A percentile compares a stretch with the other conserved stretches of the same genome.
Evolutionary conservation across 495 filamentous ascomycete species (phyloP).

Genomic region (Talaromyces nanjingensis): DNA sequence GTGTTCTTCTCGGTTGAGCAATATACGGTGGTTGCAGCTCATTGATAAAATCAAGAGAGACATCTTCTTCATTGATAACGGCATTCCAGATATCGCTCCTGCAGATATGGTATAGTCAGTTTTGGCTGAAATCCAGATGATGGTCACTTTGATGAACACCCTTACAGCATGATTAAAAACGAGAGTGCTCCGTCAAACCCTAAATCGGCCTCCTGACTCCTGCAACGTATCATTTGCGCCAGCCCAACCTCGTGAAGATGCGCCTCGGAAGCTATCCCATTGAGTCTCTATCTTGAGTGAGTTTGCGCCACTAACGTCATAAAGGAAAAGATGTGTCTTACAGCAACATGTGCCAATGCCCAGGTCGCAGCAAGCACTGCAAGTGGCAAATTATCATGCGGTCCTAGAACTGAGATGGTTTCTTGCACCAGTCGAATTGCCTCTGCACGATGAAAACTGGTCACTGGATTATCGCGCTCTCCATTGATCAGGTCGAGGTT

Average conservation of each 20-base stretch:
- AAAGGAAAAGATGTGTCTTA: background rate
- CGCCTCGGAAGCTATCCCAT: background rate
- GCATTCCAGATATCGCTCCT: slow-evolving; percentile 9
- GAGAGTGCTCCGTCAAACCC: slow-evolving; percentile 3
- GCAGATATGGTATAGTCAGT: background rate
- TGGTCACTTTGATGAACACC: background rate
- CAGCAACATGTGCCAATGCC: slow-evolving; percentile 6
- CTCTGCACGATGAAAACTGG: slow-evolving; percentile 4
- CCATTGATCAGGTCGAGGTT: slow-evolving; percentile 4
- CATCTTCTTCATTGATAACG: slow-evolving; percentile 2
- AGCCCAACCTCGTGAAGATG: slow-evolving; percentile 4
- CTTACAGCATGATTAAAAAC: slow-evolving; percentile 5
- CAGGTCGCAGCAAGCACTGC: slow-evolving; percentile 1
- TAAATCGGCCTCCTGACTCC: background rate
- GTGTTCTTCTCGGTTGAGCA: slow-evolving; percentile 2
- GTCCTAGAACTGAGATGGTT: background rate
- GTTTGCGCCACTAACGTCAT: background rate
- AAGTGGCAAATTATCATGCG: background rate
- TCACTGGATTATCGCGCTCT: slow-evolving; percentile 3
- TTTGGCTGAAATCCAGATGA: too few relatives aligned
- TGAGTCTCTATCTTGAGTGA: slow-evolving; percentile 2
- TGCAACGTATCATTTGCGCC: slow-evolving; percentile 1
- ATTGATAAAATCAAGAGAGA: background rate
- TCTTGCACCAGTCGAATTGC: slow-evolving; percentile 1
- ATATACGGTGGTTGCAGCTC: background rate